Base-by-base conservation (phyloP, 495 filamentous ascomycete species). In the Aspergillus bertholletiae region DNA sequence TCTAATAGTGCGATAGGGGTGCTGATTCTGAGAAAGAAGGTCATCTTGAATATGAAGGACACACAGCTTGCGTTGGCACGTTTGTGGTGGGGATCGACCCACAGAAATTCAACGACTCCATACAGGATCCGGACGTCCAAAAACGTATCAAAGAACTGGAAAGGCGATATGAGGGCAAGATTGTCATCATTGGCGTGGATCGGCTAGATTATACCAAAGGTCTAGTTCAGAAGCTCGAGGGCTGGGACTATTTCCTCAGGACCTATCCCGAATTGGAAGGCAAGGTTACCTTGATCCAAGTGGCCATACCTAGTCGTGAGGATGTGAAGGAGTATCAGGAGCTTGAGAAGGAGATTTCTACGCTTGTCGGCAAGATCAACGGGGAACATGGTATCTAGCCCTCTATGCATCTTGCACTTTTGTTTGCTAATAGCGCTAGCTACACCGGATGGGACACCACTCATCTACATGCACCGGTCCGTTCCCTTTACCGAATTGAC, bases 271-370 rank as follows among this genome's bases (percentile, higher is more conserved):
- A 96, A 67, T 87, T 90, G 83, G 86, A 92, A 46, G 89, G 90
- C 43, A 95, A 93, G 66, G 88, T 96, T 9, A 88, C 95, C 15
- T 79, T 97, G 7, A 90, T 97, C 17, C 93, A 96, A 69, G 90
- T 97, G 7, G 93, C 93, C 1, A 89, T 97, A 1, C 93, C 93
- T 2, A 92, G 87, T 59, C 82, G 93, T 30, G 87, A 92, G 54
- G 92, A 97, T 65, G 93, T 97, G 43, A 92, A 96, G 67, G 93
- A 96, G 65, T 96, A 97, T 65, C 90, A 96, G 68, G 94, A 96
- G 57, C 77, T 97, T 15, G 84, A 92, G 18, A 87, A 86, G 15
- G 87, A 94, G n/a, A 84, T 96, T 52, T 92, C 93, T 60, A 91
- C 92, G 62, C 78, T 96, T 1, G 90, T 95, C 12, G 92, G 93